phyloP scores from a whole-genome alignment of 805 yeast species.

The Crinitomyces ghanaensis region DNA sequence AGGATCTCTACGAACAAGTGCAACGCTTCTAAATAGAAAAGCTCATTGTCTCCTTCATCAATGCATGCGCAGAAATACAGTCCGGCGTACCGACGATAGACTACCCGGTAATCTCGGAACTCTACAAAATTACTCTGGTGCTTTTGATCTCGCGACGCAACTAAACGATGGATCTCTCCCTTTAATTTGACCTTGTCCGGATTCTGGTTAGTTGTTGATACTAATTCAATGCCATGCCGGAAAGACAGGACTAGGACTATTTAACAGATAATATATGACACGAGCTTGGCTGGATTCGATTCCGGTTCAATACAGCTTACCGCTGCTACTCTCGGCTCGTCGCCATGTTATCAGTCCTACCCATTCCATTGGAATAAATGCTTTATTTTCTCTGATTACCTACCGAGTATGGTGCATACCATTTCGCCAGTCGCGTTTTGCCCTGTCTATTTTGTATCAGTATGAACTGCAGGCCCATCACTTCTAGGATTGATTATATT shows the following conservation, averaged over 20 bases:
- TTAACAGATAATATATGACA: not conserved
- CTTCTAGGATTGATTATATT: too few relatives aligned
- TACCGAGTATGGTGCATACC: slow-evolving; percentile 44
- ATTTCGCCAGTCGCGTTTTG: slow-evolving; percentile 73
- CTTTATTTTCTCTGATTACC: too few relatives aligned
- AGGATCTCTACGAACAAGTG: slow-evolving; percentile 83
- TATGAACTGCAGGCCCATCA: slow-evolving; percentile 77
- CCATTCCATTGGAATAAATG: too few relatives aligned
- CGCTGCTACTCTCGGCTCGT: not conserved
- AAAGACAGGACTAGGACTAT: not conserved
- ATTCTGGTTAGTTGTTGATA: slow-evolving; percentile 20
- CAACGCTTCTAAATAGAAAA: slow-evolving; percentile 69
- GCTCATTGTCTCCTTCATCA: slow-evolving; percentile 70
- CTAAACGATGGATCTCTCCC: slow-evolving; percentile 62
- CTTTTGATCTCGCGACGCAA: slow-evolving; percentile 74
- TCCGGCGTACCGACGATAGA: slow-evolving; percentile 87
- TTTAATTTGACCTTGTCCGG: slow-evolving; percentile 38
- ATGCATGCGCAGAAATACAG: slow-evolving; percentile 77
- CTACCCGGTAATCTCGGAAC: slow-evolving; percentile 52
- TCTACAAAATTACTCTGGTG: slow-evolving; percentile 76
- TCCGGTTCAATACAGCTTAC: not conserved
- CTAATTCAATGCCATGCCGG: not conserved
- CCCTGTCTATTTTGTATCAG: slow-evolving; percentile 88
- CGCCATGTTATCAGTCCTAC: not conserved
- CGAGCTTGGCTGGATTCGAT: too few relatives aligned